Conservation (phyloP, 2,329 filamentous ascomycete species). For the Xylariomycetidae sp. region DNA sequence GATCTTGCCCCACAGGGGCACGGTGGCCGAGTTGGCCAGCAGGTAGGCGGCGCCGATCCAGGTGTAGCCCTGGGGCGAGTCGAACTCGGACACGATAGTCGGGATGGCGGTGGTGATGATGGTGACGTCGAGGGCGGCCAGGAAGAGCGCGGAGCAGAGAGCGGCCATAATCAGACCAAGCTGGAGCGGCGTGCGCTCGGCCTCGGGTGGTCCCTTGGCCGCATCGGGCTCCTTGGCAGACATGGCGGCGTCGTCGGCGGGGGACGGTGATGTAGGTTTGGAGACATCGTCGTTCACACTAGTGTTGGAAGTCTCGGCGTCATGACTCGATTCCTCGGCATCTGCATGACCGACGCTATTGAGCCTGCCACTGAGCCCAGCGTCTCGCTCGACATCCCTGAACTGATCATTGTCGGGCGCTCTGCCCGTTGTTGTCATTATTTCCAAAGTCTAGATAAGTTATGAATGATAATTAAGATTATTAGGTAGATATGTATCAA, state of each 20-base stretch:
- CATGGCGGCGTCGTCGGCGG: background rate
- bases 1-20: constrained; percentile 65
- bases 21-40: constrained; percentile 61
- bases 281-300: no score
- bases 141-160: constrained; percentile 37
- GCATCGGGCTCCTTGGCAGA: constrained; percentile 8
- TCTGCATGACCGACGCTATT: no score
- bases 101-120: constrained; percentile 65
- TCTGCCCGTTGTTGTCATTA: no score
- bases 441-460: no score
- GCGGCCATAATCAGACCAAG: constrained; percentile 27
- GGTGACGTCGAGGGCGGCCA: constrained; percentile 53
- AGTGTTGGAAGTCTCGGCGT: no score
- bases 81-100: constrained; percentile 58
- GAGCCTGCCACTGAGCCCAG: no score
- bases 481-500: no score
- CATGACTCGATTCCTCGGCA: no score
- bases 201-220: constrained; percentile 5
- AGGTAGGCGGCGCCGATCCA: constrained; percentile 76
- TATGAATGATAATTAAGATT: no score
- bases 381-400: no score
- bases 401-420: no score
- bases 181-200: constrained; percentile 21
- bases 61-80: constrained; percentile 65
- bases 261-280: no score